phyloP scores from a whole-genome alignment of 768 basidiomycete genomes.

The Tubosaeta sp. region DNA sequence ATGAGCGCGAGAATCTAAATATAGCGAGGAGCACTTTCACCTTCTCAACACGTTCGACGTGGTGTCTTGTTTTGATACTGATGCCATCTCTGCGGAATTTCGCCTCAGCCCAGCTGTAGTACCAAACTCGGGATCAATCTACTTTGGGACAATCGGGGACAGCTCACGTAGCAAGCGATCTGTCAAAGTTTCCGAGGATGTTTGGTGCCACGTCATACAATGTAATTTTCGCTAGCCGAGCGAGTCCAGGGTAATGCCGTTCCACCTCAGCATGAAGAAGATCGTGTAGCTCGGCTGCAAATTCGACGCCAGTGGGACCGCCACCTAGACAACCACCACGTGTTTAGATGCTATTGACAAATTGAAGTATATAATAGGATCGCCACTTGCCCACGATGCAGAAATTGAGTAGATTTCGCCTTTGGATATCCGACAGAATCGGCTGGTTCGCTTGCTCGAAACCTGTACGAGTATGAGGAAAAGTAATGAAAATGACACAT shows the following conservation, averaged over 20 bases:
- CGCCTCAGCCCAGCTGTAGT: constrained; percentile 57
- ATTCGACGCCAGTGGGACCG: constrained; percentile 78
- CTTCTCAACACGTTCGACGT: constrained; percentile 65
- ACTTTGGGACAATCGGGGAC: constrained; percentile 9
- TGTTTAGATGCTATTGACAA: constrained; percentile 5
- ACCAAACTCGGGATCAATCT: background rate
- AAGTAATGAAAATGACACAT: background rate
- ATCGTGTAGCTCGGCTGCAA: constrained; percentile 79
- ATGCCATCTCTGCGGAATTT: constrained; percentile 76
- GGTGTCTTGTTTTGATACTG: constrained; percentile 62
- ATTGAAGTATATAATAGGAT: background rate
- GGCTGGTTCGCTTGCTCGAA: constrained; percentile 89
- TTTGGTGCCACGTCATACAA: constrained; percentile 78
- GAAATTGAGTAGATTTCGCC: constrained; percentile 75
- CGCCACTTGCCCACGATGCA: constrained; percentile 71
- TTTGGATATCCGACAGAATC: constrained; percentile 66
- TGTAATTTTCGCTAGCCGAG: constrained; percentile 63
- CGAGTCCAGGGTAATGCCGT: constrained; percentile 59
- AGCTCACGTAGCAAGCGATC: constrained; percentile 52
- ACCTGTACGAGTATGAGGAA: constrained; percentile 33
- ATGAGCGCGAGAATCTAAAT: constrained; percentile 10
- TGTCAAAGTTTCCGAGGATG: constrained; percentile 75
- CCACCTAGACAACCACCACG: constrained; percentile 42
- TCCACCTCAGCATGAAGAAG: constrained; percentile 64
- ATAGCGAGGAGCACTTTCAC: constrained; percentile 31